These are phyloP conservation scores for Opeltia flavorubescens DNA, from an alignment of 495 filamentous ascomycete genomes.

Conservation along the genomic window DNA sequence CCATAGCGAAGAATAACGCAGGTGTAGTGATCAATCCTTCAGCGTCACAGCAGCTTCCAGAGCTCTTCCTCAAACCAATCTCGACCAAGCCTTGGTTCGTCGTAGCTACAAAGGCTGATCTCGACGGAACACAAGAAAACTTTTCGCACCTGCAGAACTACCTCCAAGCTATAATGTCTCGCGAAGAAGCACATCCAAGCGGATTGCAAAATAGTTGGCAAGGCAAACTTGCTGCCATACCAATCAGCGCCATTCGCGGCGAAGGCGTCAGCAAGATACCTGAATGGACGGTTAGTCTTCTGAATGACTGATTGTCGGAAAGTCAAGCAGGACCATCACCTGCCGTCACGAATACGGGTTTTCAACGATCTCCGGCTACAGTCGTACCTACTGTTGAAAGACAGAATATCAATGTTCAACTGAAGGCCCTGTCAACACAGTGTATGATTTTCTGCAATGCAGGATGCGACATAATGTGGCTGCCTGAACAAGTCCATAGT, in stretches of 20 bases:
- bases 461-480: no score
- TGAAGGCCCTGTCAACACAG: no score
- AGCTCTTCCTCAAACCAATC: constrained; percentile 42
- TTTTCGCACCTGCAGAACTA: constrained; percentile 56
- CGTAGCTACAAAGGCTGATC: constrained; percentile 86
- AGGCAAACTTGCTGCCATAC: constrained; percentile 51
- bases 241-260: constrained; percentile 75
- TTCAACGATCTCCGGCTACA: no score
- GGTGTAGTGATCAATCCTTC: constrained; percentile 24
- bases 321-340: no score
- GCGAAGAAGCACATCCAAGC: constrained; percentile 53
- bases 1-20: constrained; percentile 4
- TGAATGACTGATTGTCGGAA: constrained; percentile 40
- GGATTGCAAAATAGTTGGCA: constrained; percentile 53
- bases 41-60: constrained; percentile 7
- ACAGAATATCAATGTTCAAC: no score
- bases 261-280: constrained; percentile 71
- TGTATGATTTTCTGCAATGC: no score
- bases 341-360: no score
- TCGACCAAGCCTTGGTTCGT: constrained; percentile 93
- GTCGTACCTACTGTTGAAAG: no score
- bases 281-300: constrained; percentile 58
- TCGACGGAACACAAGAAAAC: constrained; percentile 63
- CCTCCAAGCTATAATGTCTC: constrained; percentile 42
- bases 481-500: no score